phyloP scores from a whole-genome alignment of 2,329 filamentous ascomycete genomes.

The Coniochaeta sp. region DNA sequence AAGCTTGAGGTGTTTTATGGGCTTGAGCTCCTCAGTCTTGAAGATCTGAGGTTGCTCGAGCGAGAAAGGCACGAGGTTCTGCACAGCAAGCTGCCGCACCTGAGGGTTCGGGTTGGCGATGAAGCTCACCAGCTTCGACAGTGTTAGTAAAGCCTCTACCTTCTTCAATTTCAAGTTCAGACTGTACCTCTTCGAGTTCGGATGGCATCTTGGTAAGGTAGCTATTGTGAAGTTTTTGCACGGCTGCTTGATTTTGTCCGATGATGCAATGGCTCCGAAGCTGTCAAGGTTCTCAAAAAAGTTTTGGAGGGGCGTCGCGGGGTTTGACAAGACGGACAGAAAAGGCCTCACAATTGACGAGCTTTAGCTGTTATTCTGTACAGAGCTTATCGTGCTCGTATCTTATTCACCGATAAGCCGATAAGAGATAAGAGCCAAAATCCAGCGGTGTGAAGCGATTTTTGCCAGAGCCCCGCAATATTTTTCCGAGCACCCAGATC shows the following conservation, averaged over 20 bases:
- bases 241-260: too few relatives aligned
- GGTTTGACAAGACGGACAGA: not conserved
- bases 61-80: slow-evolving; percentile 81
- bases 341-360: too few relatives aligned
- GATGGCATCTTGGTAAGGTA: slow-evolving; percentile 55
- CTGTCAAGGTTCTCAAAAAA: slow-evolving; percentile 2
- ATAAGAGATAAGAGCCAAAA: not conserved
- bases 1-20: slow-evolving; percentile 81
- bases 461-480: not conserved
- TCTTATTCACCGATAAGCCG: not conserved
- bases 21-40: slow-evolving; percentile 70
- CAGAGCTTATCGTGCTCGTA: not conserved
- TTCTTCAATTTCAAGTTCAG: slow-evolving; percentile 1
- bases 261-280: slow-evolving; percentile 5
- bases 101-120: slow-evolving; percentile 88
- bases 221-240: too few relatives aligned
- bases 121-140: slow-evolving; percentile 77
- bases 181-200: slow-evolving; percentile 64
- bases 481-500: too few relatives aligned
- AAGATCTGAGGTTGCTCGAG: slow-evolving; percentile 70
- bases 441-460: too few relatives aligned
- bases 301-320: not conserved
- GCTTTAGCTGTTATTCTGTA: not conserved
- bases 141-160: not conserved
- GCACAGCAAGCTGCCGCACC: slow-evolving; percentile 76